A percentile compares a stretch with the other conserved stretches of the same genome.
Conservation (phyloP, 2,329 filamentous ascomycete species). For the Colletotrichum kahawae region DNA sequence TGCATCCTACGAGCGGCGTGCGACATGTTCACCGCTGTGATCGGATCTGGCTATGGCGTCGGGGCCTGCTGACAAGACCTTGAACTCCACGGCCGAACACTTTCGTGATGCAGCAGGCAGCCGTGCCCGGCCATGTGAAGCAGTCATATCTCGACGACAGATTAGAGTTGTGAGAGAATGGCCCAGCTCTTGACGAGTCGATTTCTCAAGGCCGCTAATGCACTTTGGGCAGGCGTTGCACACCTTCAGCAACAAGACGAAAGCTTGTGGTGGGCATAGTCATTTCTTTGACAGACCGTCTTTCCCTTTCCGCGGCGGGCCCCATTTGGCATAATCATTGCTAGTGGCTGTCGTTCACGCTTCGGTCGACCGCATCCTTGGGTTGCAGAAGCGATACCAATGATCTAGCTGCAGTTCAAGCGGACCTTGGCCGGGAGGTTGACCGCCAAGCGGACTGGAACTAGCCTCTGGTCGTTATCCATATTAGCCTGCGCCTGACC, state of each 20-base stretch:
- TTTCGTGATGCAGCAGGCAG: not conserved
- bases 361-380: not conserved
- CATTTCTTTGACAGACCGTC: not conserved
- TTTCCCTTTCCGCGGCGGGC: not conserved
- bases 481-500: not conserved
- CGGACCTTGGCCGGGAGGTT: not conserved
- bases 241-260: not conserved
- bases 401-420: not conserved
- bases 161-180: slow-evolving; percentile 10
- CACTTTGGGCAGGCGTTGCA: not conserved
- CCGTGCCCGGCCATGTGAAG: not conserved
- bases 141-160: not conserved
- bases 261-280: not conserved
- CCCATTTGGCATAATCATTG: not conserved
- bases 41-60: not conserved
- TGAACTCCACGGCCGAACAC: not conserved
- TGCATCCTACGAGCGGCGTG: not conserved
- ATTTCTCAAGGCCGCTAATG: not conserved
- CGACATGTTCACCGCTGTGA: not conserved
- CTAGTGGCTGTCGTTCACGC: not conserved
- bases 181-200: not conserved
- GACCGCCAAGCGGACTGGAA: not conserved
- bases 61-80: not conserved
- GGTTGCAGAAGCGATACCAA: not conserved
- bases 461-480: not conserved